A percentile compares a stretch with the other conserved stretches of the same genome.
Conservation (phyloP, 768 basidiomycete genomes). For the Phanerochaete sordida region DNA sequence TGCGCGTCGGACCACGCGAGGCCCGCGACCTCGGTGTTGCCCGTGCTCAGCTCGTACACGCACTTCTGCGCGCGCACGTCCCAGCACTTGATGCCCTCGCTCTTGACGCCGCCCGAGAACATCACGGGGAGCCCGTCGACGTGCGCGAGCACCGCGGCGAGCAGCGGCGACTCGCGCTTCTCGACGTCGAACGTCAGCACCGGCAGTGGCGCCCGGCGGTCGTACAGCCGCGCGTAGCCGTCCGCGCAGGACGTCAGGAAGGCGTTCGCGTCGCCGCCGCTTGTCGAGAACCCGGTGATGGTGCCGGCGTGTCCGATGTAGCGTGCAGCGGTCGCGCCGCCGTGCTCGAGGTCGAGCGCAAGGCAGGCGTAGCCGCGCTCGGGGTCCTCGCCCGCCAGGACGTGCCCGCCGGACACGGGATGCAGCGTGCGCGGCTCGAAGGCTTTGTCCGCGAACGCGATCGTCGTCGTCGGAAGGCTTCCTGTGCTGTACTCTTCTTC, state of each 20-base stretch:
- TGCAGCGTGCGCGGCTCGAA: neutral
- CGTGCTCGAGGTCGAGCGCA: constrained; percentile 31
- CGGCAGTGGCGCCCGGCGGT: constrained; percentile 34
- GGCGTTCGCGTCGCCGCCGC: constrained; percentile 29
- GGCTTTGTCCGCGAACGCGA: neutral
- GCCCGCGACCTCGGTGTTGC: constrained; percentile 29
- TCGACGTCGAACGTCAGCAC: constrained; percentile 28
- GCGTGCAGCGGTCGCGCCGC: constrained; percentile 26
- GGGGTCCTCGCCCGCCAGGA: neutral
- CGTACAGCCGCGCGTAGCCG: constrained; percentile 38
- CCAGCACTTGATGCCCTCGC: constrained; percentile 38
- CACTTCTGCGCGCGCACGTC: constrained; percentile 33
- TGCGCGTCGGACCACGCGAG: neutral
- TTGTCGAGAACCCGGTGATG: constrained; percentile 31
- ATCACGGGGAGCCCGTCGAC: constrained; percentile 12
- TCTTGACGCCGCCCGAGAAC: constrained; percentile 28
- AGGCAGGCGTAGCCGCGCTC: constrained; percentile 11
- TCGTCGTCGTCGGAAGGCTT: neutral
- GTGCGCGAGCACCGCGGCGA: neutral
- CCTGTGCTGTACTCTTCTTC: constrained; percentile 6
- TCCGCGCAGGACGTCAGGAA: constrained; percentile 36
- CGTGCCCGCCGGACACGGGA: constrained; percentile 11
- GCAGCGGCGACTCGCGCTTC: constrained; percentile 14
- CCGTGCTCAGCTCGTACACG: constrained; percentile 41
- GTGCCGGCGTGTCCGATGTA: constrained; percentile 37